A percentile compares a stretch with the other conserved stretches of the same genome.
Evolutionary conservation across 2,329 filamentous ascomycete species (phyloP).

Genomic region (Fusarium verrucosum): DNA sequence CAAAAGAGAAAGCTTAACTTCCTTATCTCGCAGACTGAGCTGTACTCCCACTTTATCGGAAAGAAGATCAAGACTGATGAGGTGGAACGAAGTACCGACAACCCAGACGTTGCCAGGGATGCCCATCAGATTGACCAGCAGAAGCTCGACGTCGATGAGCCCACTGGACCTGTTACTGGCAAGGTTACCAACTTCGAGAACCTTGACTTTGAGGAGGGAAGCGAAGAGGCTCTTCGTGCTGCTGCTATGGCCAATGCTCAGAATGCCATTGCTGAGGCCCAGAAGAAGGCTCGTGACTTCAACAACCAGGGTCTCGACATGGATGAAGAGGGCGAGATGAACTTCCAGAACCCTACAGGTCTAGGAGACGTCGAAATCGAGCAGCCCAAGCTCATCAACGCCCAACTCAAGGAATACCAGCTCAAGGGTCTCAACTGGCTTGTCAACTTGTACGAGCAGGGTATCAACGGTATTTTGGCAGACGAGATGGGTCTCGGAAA

Average conservation of each 20-base stretch:
- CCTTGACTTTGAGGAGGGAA: constrained; percentile 93
- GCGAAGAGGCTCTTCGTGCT: constrained; percentile 81
- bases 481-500: constrained; percentile 99
- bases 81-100: constrained; percentile 88
- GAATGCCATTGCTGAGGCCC: constrained; percentile 92
- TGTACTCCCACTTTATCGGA: constrained; percentile 99
- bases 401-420: constrained; percentile 98
- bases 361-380: constrained; percentile 93
- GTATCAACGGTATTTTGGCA: constrained; percentile 98
- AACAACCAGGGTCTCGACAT: constrained; percentile 77
- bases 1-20: constrained; percentile 99
- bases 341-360: constrained; percentile 98
- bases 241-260: constrained; percentile 96
- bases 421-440: constrained; percentile 99
- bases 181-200: constrained; percentile 96
- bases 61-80: constrained; percentile 99
- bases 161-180: constrained; percentile 62
- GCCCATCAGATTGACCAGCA: constrained; percentile 53
- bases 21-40: constrained; percentile 96
- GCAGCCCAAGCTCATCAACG: constrained; percentile 91
- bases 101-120: constrained; percentile 72
- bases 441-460: constrained; percentile 98
- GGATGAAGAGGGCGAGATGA: constrained; percentile 96
- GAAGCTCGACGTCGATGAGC: constrained; percentile 61
- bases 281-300: constrained; percentile 92